These are phyloP conservation scores for Bertia moriformis DNA, from an alignment of 2,329 filamentous ascomycete genomes.

Conservation along the genomic window DNA sequence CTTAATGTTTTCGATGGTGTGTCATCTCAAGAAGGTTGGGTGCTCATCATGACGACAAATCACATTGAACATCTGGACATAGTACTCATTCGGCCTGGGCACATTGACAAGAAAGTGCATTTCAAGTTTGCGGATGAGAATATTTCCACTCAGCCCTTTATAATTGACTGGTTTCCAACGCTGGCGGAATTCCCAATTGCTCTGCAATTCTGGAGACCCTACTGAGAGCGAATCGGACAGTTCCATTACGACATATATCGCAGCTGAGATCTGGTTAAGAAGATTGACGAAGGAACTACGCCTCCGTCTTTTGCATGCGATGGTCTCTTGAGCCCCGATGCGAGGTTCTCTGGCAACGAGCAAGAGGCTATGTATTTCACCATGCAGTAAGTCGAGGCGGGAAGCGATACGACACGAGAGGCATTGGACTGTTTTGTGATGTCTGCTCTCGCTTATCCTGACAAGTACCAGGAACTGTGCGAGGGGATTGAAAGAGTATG, in stretches of 20 bases:
- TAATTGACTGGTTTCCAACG: neutral
- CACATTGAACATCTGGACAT: slow-evolving; percentile 8
- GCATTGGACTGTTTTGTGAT: slow-evolving; percentile 14
- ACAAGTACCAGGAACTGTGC: slow-evolving; percentile 17
- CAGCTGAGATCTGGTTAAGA: neutral
- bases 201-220: neutral
- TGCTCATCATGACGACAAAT: slow-evolving; percentile 13
- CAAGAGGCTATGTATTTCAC: slow-evolving; percentile 5
- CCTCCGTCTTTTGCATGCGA: neutral
- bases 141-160: neutral
- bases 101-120: neutral
- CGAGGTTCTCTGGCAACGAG: neutral
- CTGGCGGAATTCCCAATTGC: neutral
- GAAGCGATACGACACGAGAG: slow-evolving; percentile 12
- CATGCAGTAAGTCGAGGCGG: slow-evolving; percentile 9
- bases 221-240: neutral
- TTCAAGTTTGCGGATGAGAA: neutral
- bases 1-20: slow-evolving; percentile 9
- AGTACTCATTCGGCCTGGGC: slow-evolving; percentile 8
- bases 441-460: slow-evolving; percentile 14
- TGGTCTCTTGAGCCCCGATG: neutral
- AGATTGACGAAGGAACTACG: neutral
- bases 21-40: slow-evolving; percentile 7
- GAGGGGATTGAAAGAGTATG: slow-evolving; percentile 26
- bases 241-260: neutral